Percentiles rank a stretch among this genome's conserved stretches.
These are phyloP conservation scores for Bocquillonia castaneifolia DNA, from an alignment of 441 rosid species.

Conservation along the genomic window DNA sequence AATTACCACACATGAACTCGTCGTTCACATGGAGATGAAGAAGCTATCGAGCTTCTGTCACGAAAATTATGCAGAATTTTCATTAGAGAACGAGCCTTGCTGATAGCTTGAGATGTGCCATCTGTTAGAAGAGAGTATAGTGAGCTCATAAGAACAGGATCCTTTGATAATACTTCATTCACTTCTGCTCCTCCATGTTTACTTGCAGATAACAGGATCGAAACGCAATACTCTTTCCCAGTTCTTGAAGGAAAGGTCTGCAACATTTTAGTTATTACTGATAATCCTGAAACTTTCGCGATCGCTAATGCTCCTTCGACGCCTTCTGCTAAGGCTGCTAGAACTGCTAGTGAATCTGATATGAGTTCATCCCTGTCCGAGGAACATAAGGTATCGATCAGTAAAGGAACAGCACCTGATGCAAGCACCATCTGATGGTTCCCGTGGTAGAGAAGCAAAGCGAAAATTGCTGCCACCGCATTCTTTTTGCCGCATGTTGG, in stretches of 20 bases:
- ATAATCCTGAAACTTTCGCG: slow-evolving; percentile 38
- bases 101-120: slow-evolving; percentile 47
- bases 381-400: slow-evolving; percentile 36
- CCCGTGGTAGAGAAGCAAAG: slow-evolving; percentile 37
- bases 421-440: slow-evolving; percentile 47
- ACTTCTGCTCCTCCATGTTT: slow-evolving; percentile 43
- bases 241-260: slow-evolving; percentile 32
- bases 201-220: slow-evolving; percentile 46
- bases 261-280: slow-evolving; percentile 30
- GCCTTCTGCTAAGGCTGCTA: slow-evolving; percentile 47
- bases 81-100: slow-evolving; percentile 50
- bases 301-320: slow-evolving; percentile 45
- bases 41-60: slow-evolving; percentile 32
- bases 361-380: slow-evolving; percentile 43
- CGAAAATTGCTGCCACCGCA: slow-evolving; percentile 54
- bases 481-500: slow-evolving; percentile 56
- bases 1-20: slow-evolving; percentile 29
- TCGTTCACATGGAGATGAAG: slow-evolving; percentile 32
- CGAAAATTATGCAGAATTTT: slow-evolving; percentile 53
- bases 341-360: slow-evolving; percentile 55
- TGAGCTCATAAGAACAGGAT: slow-evolving; percentile 41
- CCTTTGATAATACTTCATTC: slow-evolving; percentile 34
- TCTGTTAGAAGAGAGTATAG: slow-evolving; percentile 45
- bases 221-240: slow-evolving; percentile 54
- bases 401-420: slow-evolving; percentile 46